phyloP scores from a whole-genome alignment of 2,329 filamentous ascomycete genomes.

The Alternaria postmessia region DNA sequence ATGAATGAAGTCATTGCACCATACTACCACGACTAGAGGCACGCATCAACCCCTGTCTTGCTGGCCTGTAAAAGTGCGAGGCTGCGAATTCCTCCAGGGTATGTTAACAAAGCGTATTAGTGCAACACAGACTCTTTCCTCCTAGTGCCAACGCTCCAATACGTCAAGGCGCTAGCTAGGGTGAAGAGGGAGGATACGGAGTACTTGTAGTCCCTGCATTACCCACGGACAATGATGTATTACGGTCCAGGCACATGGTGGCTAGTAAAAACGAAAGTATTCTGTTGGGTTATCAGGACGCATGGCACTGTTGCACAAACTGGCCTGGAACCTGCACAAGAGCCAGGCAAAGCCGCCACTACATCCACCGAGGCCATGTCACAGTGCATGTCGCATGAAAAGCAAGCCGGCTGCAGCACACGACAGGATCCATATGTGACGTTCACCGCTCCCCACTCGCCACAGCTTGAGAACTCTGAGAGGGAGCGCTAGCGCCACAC shows the following conservation, averaged over 20 bases:
- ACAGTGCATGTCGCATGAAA: slow-evolving; percentile 17
- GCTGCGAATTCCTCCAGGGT: too few species aligned
- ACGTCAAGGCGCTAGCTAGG: background rate
- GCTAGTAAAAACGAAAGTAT: slow-evolving; percentile 3
- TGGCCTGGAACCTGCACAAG: background rate
- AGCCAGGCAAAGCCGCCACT: slow-evolving; percentile 9
- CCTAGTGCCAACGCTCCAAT: background rate
- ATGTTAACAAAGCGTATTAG: too few species aligned
- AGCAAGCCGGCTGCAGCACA: slow-evolving; percentile 14
- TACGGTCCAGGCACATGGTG: background rate
- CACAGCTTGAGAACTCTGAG: slow-evolving; percentile 19
- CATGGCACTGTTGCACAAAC: background rate
- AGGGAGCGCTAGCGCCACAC: slow-evolving; percentile 5
- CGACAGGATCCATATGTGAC: slow-evolving; percentile 18
- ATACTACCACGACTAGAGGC: too few species aligned
- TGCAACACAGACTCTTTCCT: background rate
- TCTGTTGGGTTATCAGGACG: slow-evolving; percentile 1
- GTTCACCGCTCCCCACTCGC: slow-evolving; percentile 40
- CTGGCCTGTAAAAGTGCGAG: too few species aligned
- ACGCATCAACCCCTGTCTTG: too few species aligned
- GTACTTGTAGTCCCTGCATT: slow-evolving; percentile 4
- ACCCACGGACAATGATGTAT: background rate
- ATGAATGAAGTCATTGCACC: too few species aligned
- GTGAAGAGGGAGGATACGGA: background rate
- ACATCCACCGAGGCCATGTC: slow-evolving; percentile 6